Conservation (phyloP, 2,329 filamentous ascomycete species). For the Mycosphaerella sp. region DNA sequence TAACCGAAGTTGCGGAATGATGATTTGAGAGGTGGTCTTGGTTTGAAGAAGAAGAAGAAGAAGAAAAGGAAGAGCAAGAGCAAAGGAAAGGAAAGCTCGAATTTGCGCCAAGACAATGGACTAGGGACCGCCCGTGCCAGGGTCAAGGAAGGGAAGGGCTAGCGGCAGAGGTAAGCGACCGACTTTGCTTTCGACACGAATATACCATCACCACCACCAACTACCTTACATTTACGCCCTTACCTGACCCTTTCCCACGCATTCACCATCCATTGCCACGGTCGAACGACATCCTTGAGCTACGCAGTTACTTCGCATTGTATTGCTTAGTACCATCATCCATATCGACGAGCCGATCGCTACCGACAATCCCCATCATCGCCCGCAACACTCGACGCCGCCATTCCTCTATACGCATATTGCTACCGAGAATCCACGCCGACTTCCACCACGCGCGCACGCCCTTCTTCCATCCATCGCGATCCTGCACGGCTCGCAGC, state of each 20-base stretch:
- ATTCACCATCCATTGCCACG: neutral
- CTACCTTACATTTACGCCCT: neutral
- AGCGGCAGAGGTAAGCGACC: too few species aligned
- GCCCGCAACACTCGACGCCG: neutral
- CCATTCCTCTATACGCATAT: neutral
- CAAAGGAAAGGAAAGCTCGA: too few species aligned
- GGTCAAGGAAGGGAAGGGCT: too few species aligned
- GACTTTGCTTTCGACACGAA: too few species aligned
- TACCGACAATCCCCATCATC: neutral
- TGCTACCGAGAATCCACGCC: neutral
- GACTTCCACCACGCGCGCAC: neutral
- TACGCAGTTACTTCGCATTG: too few species aligned
- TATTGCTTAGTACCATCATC: too few species aligned
- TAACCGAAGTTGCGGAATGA: conserved; percentile 51
- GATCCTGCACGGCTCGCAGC: neutral
- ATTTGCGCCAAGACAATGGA: neutral
- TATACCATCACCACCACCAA: neutral
- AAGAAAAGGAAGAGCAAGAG: conserved; percentile 15
- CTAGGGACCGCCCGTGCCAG: too few species aligned
- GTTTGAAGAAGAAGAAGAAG: conserved; percentile 33
- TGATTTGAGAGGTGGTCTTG: conserved; percentile 70
- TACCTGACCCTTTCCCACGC: neutral
- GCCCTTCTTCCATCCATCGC: neutral
- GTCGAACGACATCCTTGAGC: too few species aligned
- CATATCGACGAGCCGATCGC: too few species aligned